phyloP scores from a whole-genome alignment of 495 filamentous ascomycete species.

The Diplogelasinospora grovesii region DNA sequence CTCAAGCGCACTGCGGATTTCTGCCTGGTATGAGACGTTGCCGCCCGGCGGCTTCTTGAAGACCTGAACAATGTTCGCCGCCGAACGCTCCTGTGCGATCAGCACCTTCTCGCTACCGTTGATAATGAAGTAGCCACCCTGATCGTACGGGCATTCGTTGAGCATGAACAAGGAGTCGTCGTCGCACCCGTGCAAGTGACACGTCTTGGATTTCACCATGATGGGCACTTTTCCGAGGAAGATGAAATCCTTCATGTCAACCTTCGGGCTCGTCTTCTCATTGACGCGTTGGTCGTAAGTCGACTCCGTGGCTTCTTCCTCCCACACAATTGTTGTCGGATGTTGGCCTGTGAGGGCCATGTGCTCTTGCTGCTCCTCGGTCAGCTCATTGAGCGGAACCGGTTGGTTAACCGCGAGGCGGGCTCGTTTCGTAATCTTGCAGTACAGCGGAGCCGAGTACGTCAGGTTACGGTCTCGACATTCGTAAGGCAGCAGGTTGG shows the following conservation, averaged over 20 bases:
- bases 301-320: constrained; percentile 42
- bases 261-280: constrained; percentile 38
- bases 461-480: constrained; percentile 91
- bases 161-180: constrained; percentile 77
- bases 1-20: constrained; percentile 93
- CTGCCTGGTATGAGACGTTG: constrained; percentile 83
- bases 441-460: constrained; percentile 84
- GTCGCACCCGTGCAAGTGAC: constrained; percentile 70
- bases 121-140: constrained; percentile 97
- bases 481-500: constrained; percentile 79
- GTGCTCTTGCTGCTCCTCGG: constrained; percentile 51
- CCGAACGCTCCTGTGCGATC: constrained; percentile 94
- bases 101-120: constrained; percentile 99
- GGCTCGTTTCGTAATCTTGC: constrained; percentile 72
- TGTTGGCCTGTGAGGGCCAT: constrained; percentile 40
- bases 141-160: constrained; percentile 96
- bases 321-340: constrained; percentile 52
- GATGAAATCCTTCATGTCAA: constrained; percentile 41
- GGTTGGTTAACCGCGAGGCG: constrained; percentile 73
- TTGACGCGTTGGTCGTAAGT: no score
- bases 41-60: constrained; percentile 92
- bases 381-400: constrained; percentile 53
- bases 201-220: constrained; percentile 95
- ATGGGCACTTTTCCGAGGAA: constrained; percentile 93
- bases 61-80: constrained; percentile 96